These are phyloP conservation scores for Wickerhamiella vanderwaltii DNA, from an alignment of 805 yeast species.

Conservation along the genomic window DNA sequence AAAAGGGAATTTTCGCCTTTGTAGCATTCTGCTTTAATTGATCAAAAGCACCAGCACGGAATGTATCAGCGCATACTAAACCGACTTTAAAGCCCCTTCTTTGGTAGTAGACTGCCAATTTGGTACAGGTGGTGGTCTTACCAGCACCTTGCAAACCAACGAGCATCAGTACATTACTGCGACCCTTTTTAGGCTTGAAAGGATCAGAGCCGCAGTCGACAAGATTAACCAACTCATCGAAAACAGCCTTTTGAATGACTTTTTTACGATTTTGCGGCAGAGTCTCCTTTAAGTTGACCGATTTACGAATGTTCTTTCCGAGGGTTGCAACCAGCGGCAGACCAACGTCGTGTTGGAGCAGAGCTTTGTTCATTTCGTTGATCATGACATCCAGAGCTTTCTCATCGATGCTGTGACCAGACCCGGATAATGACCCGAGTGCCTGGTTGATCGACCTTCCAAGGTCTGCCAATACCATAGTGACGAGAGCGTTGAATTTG, in stretches of 20 bases:
- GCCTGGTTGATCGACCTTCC: constrained; percentile 70
- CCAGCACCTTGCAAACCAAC: constrained; percentile 99
- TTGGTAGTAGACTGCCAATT: constrained; percentile 86
- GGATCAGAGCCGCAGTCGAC: constrained; percentile 55
- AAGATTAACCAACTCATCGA: constrained; percentile 77
- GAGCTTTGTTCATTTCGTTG: constrained; percentile 81
- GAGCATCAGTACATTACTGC: constrained; percentile 78
- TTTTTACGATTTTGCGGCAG: constrained; percentile 58
- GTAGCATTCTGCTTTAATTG: constrained; percentile 96
- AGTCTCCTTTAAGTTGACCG: constrained; percentile 42
- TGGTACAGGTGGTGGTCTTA: constrained; percentile 95
- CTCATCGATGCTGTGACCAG: constrained; percentile 43
- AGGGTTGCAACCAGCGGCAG: constrained; percentile 67
- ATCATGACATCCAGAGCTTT: constrained; percentile 58
- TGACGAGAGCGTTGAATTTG: too few species aligned
- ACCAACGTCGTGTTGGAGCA: constrained; percentile 89
- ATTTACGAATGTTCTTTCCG: constrained; percentile 55
- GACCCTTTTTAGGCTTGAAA: constrained; percentile 78
- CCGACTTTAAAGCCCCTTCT: constrained; percentile 91
- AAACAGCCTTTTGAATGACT: constrained; percentile 78
- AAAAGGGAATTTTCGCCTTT: constrained; percentile 85
- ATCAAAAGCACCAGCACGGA: constrained; percentile 99
- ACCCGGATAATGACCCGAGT: constrained; percentile 47
- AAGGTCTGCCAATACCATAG: constrained; percentile 68
- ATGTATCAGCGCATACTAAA: constrained; percentile 96